Base-by-base conservation (phyloP, 768 basidiomycete genomes). In the Russula foetens region DNA sequence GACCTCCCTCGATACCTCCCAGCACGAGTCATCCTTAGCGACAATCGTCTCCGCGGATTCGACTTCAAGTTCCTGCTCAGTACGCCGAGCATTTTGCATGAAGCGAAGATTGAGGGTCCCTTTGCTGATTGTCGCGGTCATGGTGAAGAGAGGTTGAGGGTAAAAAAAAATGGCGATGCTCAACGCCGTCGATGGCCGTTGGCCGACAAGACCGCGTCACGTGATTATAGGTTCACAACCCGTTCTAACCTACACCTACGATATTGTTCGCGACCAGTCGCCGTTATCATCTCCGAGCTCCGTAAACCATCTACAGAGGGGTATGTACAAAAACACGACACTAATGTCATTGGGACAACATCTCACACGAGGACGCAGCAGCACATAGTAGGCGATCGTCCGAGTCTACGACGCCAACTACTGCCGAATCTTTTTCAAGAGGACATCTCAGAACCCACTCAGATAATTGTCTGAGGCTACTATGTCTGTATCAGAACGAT, bases 41-140 rank as follows among this genome's bases (percentile, higher is more conserved):
- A 28, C 17, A 15, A 23, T 17, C 7, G 59, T n/a, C 51, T 57
- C 52, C 4, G 35, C n/a, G 9, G 51, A 38, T 7, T 52, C 15
- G 29, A 12, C 6, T 17, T 47, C 39, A 4, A 53, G 26, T 31
- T 46, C 43, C 6, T 46, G 4, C 35, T 64, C 46, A 3, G 35
- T 35, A 6, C 43, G 58, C 11, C 33, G 55, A 4, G 56, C 52
- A 60, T 60, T 66, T 48, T 66, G 58, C 65, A 66, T 66, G 15
- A 66, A 66, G 6, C 65, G 63, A 14, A 66, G 65, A 43, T 58
- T 60, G 23, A 66, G 65, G 0, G 65, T 66, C 19, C 58, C 63
- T 49, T 55, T 52, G 35, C 65, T 66, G 26, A 66, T 66, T 26
- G 57, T 21, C 6, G 61, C 51, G 8, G 56, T 11, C 63, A 64